Base-by-base conservation (phyloP, 2,329 filamentous ascomycete genomes). In the Cladosporium austrohemisphaericum region DNA sequence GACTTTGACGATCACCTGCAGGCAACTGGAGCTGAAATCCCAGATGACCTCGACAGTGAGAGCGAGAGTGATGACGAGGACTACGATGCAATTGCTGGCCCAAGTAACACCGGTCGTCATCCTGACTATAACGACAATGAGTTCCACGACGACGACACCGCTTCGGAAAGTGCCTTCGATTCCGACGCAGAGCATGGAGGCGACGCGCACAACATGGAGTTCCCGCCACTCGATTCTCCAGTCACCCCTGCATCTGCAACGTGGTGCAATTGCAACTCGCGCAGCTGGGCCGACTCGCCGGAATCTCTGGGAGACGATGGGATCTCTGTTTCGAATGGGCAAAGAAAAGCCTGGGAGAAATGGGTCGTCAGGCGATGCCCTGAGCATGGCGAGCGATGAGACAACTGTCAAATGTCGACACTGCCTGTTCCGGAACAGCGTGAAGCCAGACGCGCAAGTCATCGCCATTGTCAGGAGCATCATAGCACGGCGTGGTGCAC, bases 261-360 rank as follows among this genome's bases (percentile, higher is more conserved):
- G 2, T 74, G 71, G 70, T 75, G 72, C 55, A 72, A 68, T 52
- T 74, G 72, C 60, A 66, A 65, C 50, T 65, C 60, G 5, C 57
- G 54, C 19, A 57, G 56, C 9, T 67, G 66, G 60, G 59, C 68
- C 45, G 67, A 71, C 37, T 68, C 63, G 46, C 65, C 68, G 6
- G 73, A 76, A 20, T 67, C 70, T 18, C 61, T 79, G 5, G 70
- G 66, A 13, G 77, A 79, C 55, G 70, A 78, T 54, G 76, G 76
- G 1, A 52, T 65, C 3, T 62, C 60, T 31, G 74, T 78, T 4
- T 69, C 66, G n/a, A 71, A 72, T 53, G 57, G 63, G 28, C 74
- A 78, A 56, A 70, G 77, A 44, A 78, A 78, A 56, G 66, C 71
- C 46, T 80, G 76, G 77, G 76, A 80, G 61, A 72, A 71, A 55